Base-by-base conservation (phyloP, 2,329 filamentous ascomycete species). In the Fusarium chlamydosporum region DNA sequence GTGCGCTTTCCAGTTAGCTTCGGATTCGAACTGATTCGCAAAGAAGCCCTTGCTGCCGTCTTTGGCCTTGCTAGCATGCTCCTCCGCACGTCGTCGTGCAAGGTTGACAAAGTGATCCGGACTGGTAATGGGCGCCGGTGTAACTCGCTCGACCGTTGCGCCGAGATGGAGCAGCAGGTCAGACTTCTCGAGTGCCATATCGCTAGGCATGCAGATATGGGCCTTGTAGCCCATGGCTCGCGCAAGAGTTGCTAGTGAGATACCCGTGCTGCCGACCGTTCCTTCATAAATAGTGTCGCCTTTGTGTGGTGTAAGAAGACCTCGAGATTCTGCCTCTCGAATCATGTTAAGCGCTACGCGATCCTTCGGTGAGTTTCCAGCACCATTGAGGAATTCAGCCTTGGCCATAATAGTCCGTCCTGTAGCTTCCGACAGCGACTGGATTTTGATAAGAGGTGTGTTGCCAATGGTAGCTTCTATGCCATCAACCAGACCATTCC, bases 261-360 rank as follows among this genome's bases (percentile, higher is more conserved):
- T 98, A 23, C 96, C 96, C 0, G 96, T 99, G 76, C 93, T 97
- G 62, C 96, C 96, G 16, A 97, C 94, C 2, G 96, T 99, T 70
- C 96, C 96, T 82, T 99, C 96, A 80, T 98, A 99, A 75, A 99
- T 94, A 42, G 92, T 96, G 78, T 99, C 96, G 65, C 95, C 95
- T 23, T 91, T 90, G 71, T 91, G 84, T 0, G 96, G 95, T 0
- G 85, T 86, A 45, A 99, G 81, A 18, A 94, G 83, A 3, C 94
- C 94, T 48, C 86, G 82, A 65, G 88, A 85, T 83, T 99, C 96
- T 42, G 94, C 96, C 78, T 89, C 81, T 43, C 88, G 82, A 77
- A 99, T 97, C 84, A 98, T 96, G 80, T 88, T 92, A 37, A 98
- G 85, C 2, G 96, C 96, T 15, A 99, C 96, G 54, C 96, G 89